phyloP scores from a whole-genome alignment of 345 rosid genomes.

The Orychophragmus violaceus region DNA sequence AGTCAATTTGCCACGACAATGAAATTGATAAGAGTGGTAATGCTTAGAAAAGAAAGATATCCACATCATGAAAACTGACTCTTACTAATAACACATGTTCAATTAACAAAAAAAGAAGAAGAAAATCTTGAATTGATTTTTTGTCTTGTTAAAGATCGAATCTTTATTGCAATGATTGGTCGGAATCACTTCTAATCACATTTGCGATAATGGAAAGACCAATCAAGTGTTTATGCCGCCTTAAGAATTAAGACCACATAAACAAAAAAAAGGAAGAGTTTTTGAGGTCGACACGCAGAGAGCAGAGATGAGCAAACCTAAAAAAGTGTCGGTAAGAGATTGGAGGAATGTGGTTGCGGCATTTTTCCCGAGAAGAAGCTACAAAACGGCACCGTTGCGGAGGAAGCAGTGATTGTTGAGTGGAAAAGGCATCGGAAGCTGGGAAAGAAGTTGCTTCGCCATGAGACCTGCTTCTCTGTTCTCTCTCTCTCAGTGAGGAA shows the following conservation, averaged over 20 bases:
- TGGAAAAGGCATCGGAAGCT: not conserved
- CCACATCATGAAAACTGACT: slow-evolving; percentile 21
- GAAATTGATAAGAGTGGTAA: slow-evolving; percentile 1
- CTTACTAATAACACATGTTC: slow-evolving; percentile 10
- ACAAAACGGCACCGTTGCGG: not conserved
- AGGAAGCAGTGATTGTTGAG: not conserved
- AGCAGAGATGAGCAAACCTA: not conserved
- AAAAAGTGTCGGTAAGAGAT: not conserved
- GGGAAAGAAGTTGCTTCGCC: too few species aligned
- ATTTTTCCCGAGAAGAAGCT: not conserved
- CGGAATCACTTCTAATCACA: not conserved
- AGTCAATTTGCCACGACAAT: slow-evolving; percentile 23
- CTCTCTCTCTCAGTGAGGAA: too few species aligned
- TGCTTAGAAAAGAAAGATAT: slow-evolving; percentile 18
- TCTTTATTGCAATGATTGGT: slow-evolving; percentile 7
- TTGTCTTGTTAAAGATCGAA: slow-evolving; percentile 20
- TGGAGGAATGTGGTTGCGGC: not conserved
- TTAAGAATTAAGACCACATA: not conserved
- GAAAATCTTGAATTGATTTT: not conserved
- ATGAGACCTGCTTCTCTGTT: too few species aligned
- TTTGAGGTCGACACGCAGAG: slow-evolving; percentile 6
- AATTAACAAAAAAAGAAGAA: not conserved
- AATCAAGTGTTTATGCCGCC: not conserved
- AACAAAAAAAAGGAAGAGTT: not conserved
- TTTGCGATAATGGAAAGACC: not conserved